phyloP scores from a whole-genome alignment of 2,329 filamentous ascomycete genomes.

The Phyllosticta capitalensis region DNA sequence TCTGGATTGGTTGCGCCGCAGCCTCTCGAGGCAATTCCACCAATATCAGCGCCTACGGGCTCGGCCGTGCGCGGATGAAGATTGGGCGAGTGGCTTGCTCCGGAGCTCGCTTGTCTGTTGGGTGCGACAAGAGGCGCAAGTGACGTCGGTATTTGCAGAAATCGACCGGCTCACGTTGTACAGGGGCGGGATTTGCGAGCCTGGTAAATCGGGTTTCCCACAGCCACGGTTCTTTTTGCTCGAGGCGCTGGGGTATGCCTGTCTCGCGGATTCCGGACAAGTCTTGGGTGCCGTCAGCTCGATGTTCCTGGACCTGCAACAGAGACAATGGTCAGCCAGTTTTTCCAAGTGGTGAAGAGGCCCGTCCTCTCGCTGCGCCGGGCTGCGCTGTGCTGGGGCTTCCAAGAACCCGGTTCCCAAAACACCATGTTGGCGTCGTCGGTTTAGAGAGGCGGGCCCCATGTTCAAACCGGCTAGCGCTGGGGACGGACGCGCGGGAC shows the following conservation, averaged over 20 bases:
- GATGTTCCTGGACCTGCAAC: background rate
- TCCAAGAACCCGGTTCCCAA: background rate
- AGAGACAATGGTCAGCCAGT: background rate
- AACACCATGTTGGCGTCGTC: background rate
- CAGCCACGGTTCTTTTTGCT: slow-evolving; percentile 8
- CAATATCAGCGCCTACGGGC: background rate
- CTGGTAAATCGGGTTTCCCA: background rate
- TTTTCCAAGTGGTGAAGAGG: no score
- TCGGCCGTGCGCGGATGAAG: slow-evolving; percentile 10
- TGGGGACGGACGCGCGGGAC: slow-evolving; percentile 9
- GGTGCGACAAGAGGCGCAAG: slow-evolving; percentile 9
- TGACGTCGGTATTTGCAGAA: slow-evolving; percentile 11
- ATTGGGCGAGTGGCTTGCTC: background rate
- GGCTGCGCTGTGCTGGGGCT: background rate
- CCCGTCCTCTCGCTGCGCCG: no score
- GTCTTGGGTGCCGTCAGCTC: background rate
- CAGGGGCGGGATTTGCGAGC: slow-evolving; percentile 4
- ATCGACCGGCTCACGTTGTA: slow-evolving; percentile 7
- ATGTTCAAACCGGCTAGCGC: slow-evolving; percentile 1
- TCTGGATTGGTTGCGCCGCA: slow-evolving; percentile 7
- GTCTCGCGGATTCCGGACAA: background rate
- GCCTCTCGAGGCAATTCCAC: slow-evolving; percentile 1
- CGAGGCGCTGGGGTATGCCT: slow-evolving; percentile 3
- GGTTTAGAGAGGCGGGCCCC: background rate
- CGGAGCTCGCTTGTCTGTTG: slow-evolving; percentile 2